These are phyloP conservation scores for Trichoderma asperelloides DNA, from an alignment of 495 filamentous ascomycete species.

Conservation along the genomic window DNA sequence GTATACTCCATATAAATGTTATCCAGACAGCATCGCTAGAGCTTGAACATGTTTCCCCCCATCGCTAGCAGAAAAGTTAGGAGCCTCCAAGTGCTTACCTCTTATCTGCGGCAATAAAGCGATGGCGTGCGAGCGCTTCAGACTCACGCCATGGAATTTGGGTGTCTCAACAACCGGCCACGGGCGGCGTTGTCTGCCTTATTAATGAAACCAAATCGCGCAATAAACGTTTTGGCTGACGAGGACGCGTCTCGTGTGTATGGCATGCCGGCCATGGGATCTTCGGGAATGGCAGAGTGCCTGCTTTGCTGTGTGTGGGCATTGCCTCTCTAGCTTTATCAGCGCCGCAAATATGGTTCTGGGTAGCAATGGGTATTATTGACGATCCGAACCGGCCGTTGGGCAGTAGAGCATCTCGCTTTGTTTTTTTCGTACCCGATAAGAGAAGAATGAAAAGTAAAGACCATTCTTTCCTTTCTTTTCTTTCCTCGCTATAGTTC, in stretches of 20 bases:
- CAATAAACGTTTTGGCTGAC: constrained; percentile 2
- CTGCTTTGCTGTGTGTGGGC: not conserved
- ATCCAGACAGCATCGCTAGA: not conserved
- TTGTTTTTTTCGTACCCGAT: not conserved
- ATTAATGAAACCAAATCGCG: not conserved
- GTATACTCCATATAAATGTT: not conserved
- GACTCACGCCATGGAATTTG: not conserved
- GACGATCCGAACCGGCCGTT: not conserved
- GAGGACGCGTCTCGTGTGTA: not conserved
- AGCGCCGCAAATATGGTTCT: not conserved
- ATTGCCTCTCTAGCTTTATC: not conserved
- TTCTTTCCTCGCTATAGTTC: not conserved
- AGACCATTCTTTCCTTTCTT: not conserved
- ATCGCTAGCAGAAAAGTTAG: not conserved
- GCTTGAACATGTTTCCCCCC: not conserved
- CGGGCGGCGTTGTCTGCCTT: not conserved
- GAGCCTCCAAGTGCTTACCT: not conserved
- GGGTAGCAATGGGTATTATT: not conserved
- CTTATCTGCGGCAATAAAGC: not conserved
- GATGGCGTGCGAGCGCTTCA: not conserved
- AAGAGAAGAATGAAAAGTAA: not conserved
- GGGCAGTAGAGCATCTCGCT: not conserved
- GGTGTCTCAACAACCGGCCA: not conserved
- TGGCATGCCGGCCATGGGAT: not conserved
- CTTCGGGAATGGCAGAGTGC: not conserved